These are phyloP conservation scores for Solanum virginianum DNA, from an alignment of 257 asterid genomes.

Conservation along the genomic window DNA sequence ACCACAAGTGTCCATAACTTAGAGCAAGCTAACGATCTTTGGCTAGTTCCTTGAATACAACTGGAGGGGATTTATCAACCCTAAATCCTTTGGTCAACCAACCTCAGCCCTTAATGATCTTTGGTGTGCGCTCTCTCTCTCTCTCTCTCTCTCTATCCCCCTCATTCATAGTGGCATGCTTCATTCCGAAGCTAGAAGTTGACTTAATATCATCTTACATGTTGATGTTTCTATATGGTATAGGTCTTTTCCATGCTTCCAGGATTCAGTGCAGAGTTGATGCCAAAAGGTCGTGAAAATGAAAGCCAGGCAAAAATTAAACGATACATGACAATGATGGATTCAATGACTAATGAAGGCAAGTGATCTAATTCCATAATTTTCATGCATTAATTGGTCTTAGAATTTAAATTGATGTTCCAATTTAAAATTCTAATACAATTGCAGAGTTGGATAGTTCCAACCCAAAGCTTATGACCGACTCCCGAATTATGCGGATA, in stretches of 20 bases:
- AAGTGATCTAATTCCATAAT: constrained; percentile 1
- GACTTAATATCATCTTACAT: not conserved
- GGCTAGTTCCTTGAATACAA: not conserved
- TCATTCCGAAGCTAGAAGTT: not conserved
- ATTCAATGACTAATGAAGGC: constrained; percentile 97
- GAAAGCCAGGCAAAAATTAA: constrained; percentile 88
- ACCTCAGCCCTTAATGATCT: not conserved
- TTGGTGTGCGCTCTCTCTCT: no score
- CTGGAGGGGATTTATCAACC: not conserved
- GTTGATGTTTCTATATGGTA: not conserved
- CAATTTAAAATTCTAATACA: not conserved
- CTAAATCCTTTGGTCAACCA: not conserved
- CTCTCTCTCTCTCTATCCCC: not conserved
- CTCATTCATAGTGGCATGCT: not conserved
- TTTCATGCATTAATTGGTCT: not conserved
- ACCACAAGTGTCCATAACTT: not conserved
- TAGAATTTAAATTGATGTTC: not conserved
- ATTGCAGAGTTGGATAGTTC: constrained; percentile 83
- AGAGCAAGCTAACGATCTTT: not conserved
- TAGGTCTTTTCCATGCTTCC: constrained; percentile 97
- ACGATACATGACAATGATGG: constrained; percentile 98
- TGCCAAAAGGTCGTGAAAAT: constrained; percentile 93
- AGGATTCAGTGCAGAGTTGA: constrained; percentile 82
- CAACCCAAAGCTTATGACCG: constrained; percentile 77
- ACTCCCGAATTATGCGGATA: constrained; percentile 70